phyloP scores from a whole-genome alignment of 345 rosid genomes.

The Mangifera indica region DNA sequence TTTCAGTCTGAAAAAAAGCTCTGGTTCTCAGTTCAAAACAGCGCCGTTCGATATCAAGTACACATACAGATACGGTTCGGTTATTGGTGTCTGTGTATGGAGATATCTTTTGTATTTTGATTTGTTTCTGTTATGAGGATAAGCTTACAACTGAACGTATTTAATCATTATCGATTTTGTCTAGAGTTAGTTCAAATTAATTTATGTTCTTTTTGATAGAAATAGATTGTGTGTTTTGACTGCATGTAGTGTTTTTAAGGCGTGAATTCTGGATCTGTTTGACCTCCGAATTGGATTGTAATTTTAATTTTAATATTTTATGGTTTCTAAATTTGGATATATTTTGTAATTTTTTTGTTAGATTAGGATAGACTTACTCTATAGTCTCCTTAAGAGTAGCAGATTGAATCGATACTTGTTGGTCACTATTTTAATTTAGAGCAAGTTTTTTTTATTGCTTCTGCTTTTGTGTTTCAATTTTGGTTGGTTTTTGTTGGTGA shows the following conservation, averaged over 20 bases:
- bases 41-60: background rate
- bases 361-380: slow-evolving; percentile 27
- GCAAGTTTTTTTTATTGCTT: background rate
- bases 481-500: slow-evolving; percentile 2
- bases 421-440: slow-evolving; percentile 6
- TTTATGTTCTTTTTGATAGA: slow-evolving; percentile 1
- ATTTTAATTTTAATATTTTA: slow-evolving; percentile 28
- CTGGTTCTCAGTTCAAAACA: slow-evolving; percentile 20
- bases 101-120: background rate
- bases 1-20: slow-evolving; percentile 10
- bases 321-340: slow-evolving; percentile 16
- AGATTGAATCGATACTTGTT: slow-evolving; percentile 33
- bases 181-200: background rate
- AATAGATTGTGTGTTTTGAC: slow-evolving; percentile 20
- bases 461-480: slow-evolving; percentile 12
- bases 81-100: slow-evolving; percentile 1
- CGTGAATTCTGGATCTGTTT: slow-evolving; percentile 59
- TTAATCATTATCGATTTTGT: background rate
- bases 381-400: slow-evolving; percentile 32
- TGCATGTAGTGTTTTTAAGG: slow-evolving; percentile 28
- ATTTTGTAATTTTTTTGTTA: background rate
- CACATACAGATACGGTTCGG: slow-evolving; percentile 21
- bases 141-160: background rate
- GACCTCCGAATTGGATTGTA: slow-evolving; percentile 24
- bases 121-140: background rate